Conservation (phyloP, 805 yeast genomes). For the Candida taoyuanica region DNA sequence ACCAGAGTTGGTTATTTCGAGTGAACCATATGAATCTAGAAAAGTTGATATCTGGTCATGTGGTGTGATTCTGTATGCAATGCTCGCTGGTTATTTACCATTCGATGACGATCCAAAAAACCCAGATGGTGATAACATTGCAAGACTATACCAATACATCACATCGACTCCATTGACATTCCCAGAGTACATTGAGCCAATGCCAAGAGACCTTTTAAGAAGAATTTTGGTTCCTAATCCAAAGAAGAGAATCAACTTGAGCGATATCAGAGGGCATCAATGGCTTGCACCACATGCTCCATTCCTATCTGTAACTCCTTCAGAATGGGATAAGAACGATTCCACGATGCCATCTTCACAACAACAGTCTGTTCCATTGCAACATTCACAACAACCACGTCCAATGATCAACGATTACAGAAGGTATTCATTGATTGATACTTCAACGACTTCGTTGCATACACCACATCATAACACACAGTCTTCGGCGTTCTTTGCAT, state of each 20-base stretch:
- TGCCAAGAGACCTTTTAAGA: constrained; percentile 86
- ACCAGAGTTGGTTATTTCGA: constrained; percentile 89
- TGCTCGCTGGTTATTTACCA: constrained; percentile 95
- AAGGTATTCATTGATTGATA: constrained; percentile 42
- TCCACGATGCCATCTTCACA: no score
- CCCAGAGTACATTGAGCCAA: constrained; percentile 88
- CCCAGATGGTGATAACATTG: constrained; percentile 94
- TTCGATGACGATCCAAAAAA: constrained; percentile 96
- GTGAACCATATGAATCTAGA: constrained; percentile 82
- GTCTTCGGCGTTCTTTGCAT: constrained; percentile 34
- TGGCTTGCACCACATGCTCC: constrained; percentile 87
- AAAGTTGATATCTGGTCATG: constrained; percentile 97
- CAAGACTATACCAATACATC: constrained; percentile 84
- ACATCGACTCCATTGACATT: constrained; percentile 89
- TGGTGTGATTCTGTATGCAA: constrained; percentile 92
- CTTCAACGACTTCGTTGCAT: constrained; percentile 38
- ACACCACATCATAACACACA: constrained; percentile 20
- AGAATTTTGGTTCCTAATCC: constrained; percentile 86
- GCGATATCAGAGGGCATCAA: constrained; percentile 71
- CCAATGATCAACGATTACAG: constrained; percentile 23
- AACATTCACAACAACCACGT: constrained; percentile 28
- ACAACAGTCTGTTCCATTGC: constrained; percentile 16
- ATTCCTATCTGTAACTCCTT: constrained; percentile 77
- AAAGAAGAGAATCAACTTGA: constrained; percentile 60
- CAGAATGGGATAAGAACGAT: constrained; percentile 73